Conservation (phyloP, 202 grass and related monocot species). For the Cymbopogon flexuosus region DNA sequence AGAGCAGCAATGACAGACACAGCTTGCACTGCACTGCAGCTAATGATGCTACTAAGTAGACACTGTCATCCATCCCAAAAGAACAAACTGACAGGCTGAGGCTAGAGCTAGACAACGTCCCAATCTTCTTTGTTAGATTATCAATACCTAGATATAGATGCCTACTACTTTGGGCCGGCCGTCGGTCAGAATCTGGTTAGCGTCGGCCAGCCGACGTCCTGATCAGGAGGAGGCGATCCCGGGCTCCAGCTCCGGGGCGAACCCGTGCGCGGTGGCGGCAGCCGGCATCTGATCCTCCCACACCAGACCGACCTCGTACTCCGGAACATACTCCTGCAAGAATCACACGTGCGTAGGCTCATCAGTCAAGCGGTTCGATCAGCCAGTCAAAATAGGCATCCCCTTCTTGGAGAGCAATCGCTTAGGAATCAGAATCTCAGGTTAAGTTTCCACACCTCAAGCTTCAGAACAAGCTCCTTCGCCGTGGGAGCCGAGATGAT, state of each 20-base stretch:
- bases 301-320: slow-evolving; percentile 68
- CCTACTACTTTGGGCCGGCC: slow-evolving; percentile 16
- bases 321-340: slow-evolving; percentile 57
- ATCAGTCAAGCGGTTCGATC: background rate
- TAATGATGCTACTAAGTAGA: background rate
- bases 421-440: background rate
- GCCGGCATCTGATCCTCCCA: slow-evolving; percentile 64
- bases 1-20: background rate
- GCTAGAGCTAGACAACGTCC: background rate
- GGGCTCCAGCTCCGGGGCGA: slow-evolving; percentile 37
- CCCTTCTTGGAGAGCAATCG: background rate
- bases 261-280: background rate
- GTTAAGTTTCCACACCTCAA: slow-evolving; percentile 62
- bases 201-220: background rate
- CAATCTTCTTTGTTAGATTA: slow-evolving; percentile 23
- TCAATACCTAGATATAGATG: background rate
- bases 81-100: background rate
- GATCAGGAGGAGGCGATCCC: slow-evolving; percentile 52
- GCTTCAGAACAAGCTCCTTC: slow-evolving; percentile 75
- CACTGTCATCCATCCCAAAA: slow-evolving; percentile 28
- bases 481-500: slow-evolving; percentile 82
- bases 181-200: slow-evolving; percentile 36
- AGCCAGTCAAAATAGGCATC: background rate
- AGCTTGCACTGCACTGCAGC: background rate
- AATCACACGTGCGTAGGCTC: background rate